Conservation (phyloP, 768 basidiomycete genomes). For the Amanita pseudoporphyria region DNA sequence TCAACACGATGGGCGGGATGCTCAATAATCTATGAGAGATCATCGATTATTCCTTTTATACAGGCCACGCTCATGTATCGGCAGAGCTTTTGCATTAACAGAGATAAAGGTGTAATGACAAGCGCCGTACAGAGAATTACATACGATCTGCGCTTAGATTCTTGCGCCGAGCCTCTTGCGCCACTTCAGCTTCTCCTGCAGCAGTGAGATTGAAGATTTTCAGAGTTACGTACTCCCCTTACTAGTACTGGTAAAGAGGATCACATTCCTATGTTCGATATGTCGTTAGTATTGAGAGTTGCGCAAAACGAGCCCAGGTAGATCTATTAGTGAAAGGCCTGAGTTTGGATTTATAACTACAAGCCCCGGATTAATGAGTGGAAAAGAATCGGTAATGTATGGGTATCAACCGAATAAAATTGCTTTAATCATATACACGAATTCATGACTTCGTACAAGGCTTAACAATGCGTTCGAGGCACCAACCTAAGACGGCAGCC, state of each 20-base stretch:
- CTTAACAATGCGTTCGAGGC: conserved; percentile 33
- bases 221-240: conserved; percentile 60
- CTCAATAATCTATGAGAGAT: too few relatives aligned
- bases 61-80: conserved; percentile 54
- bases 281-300: background rate
- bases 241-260: conserved; percentile 38
- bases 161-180: conserved; percentile 41
- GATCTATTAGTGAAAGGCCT: background rate
- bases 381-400: too few relatives aligned
- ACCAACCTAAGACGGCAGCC: conserved; percentile 75
- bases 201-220: conserved; percentile 47
- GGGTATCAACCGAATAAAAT: too few relatives aligned
- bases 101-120: conserved; percentile 43
- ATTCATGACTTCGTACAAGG: too few relatives aligned
- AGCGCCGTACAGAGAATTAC: conserved; percentile 4
- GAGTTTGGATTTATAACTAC: background rate
- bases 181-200: conserved; percentile 44
- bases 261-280: conserved; percentile 8
- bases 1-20: conserved; percentile 43
- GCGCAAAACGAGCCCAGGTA: background rate
- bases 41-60: conserved; percentile 11
- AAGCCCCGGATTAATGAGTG: background rate
- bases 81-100: conserved; percentile 44
- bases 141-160: conserved; percentile 14
- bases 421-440: background rate